Conservation (phyloP, 2,329 filamentous ascomycete genomes). For the Cytospora mali region DNA sequence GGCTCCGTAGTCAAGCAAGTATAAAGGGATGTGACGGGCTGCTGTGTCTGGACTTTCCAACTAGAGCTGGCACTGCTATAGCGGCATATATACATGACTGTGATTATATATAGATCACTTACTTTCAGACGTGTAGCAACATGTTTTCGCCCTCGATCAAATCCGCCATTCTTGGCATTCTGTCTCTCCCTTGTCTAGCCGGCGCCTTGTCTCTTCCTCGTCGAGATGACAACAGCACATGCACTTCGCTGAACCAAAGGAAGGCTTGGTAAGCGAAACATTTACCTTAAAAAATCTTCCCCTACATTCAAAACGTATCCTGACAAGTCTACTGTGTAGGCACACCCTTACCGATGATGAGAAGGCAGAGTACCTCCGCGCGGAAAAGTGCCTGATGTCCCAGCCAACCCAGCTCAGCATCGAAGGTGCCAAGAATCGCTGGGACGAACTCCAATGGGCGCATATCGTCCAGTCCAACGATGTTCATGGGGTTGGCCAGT, state of each 20-base stretch:
- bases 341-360: slow-evolving; percentile 28
- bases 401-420: slow-evolving; percentile 32
- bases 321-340: not conserved
- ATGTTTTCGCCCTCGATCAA: not conserved
- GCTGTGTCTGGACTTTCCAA: too few relatives aligned
- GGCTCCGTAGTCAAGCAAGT: too few relatives aligned
- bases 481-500: slow-evolving; percentile 37
- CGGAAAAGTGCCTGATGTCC: slow-evolving; percentile 39
- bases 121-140: not conserved
- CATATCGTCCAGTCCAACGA: slow-evolving; percentile 37
- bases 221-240: not conserved
- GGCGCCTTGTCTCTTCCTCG: not conserved
- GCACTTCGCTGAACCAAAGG: slow-evolving; percentile 13
- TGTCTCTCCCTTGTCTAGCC: slow-evolving; percentile 1
- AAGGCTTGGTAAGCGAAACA: not conserved
- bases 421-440: slow-evolving; percentile 35
- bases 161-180: slow-evolving; percentile 12
- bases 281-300: too few relatives aligned
- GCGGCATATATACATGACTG: too few relatives aligned
- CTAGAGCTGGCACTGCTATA: too few relatives aligned
- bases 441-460: slow-evolving; percentile 39
- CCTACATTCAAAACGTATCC: not conserved
- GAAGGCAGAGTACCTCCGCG: slow-evolving; percentile 37
- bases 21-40: too few relatives aligned
- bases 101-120: too few relatives aligned